Percentiles rank a stretch among this genome's conserved stretches.
These are phyloP conservation scores for Ammopiptanthus mongolicus DNA, from an alignment of 306 rosid species.

Conservation along the genomic window DNA sequence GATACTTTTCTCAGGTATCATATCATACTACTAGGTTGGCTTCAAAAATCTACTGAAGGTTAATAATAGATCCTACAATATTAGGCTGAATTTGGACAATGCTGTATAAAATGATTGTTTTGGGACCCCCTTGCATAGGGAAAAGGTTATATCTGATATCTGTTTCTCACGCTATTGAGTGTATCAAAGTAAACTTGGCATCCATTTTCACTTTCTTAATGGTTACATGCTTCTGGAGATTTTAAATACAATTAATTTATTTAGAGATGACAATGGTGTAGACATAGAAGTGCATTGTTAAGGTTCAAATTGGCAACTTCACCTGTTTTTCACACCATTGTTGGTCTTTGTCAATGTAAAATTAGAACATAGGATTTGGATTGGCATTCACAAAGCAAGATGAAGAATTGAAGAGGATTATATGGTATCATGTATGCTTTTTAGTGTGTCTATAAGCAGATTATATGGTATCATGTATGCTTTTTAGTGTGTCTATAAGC, in stretches of 20 bases:
- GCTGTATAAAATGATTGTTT: not conserved
- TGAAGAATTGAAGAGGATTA: not conserved
- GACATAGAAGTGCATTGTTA: not conserved
- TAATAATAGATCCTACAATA: not conserved
- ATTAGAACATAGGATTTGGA: not conserved
- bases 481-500: not conserved
- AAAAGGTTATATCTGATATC: not conserved
- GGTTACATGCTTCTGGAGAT: not conserved
- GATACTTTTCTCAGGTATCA: slow-evolving; percentile 86
- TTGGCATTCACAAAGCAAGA: not conserved
- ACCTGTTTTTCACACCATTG: not conserved
- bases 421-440: not conserved
- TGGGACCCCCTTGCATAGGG: not conserved
- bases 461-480: not conserved
- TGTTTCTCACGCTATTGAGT: not conserved
- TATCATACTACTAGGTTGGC: not conserved
- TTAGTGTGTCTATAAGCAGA: not conserved
- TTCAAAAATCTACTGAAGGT: not conserved
- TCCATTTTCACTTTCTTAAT: not conserved
- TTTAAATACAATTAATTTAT: no score
- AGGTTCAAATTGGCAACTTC: not conserved
- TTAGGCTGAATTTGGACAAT: not conserved
- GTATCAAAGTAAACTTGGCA: not conserved
- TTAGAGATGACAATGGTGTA: not conserved
- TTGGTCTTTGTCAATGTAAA: not conserved